These are phyloP conservation scores for Sutorius eximius DNA, from an alignment of 1,284 basidiomycete genomes.

Conservation along the genomic window DNA sequence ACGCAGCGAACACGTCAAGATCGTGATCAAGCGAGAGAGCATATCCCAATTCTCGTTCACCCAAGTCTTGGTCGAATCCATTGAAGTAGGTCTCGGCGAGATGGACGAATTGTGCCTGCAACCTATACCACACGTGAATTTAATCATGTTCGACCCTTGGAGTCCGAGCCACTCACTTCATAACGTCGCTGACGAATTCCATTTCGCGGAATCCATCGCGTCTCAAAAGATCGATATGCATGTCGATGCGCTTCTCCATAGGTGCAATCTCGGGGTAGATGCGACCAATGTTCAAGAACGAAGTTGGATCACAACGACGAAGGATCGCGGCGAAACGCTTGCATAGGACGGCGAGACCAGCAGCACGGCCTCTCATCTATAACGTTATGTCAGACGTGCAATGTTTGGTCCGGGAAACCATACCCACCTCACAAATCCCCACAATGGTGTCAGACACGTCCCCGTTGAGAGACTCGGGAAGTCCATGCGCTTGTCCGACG, in stretches of 20 bases:
- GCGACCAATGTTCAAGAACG: conserved; percentile 82
- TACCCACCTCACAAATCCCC: conserved; percentile 82
- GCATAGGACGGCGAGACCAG: conserved; percentile 77
- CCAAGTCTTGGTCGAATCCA: conserved; percentile 80
- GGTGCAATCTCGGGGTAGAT: conserved; percentile 83
- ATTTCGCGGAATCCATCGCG: conserved; percentile 89
- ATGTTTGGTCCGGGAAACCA: neutral
- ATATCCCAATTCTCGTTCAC: conserved; percentile 85
- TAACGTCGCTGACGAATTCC: conserved; percentile 88
- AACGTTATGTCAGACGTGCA: neutral
- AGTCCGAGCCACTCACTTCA: conserved; percentile 57
- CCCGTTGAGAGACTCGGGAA: conserved; percentile 81
- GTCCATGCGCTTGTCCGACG: conserved; percentile 76
- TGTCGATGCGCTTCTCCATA: conserved; percentile 89
- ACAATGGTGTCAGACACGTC: conserved; percentile 81
- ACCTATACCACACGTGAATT: conserved; percentile 44
- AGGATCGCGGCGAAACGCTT: conserved; percentile 85
- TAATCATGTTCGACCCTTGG: neutral
- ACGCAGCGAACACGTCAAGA: conserved; percentile 88
- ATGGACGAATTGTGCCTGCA: conserved; percentile 90
- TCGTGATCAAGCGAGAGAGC: conserved; percentile 82
- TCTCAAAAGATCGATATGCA: conserved; percentile 82
- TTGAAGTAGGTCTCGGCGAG: conserved; percentile 83
- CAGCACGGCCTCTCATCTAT: conserved; percentile 80
- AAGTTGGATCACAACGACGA: conserved; percentile 73